These are phyloP conservation scores for Cladorrhinum sp. DNA, from an alignment of 2,329 filamentous ascomycete species.

Conservation along the genomic window DNA sequence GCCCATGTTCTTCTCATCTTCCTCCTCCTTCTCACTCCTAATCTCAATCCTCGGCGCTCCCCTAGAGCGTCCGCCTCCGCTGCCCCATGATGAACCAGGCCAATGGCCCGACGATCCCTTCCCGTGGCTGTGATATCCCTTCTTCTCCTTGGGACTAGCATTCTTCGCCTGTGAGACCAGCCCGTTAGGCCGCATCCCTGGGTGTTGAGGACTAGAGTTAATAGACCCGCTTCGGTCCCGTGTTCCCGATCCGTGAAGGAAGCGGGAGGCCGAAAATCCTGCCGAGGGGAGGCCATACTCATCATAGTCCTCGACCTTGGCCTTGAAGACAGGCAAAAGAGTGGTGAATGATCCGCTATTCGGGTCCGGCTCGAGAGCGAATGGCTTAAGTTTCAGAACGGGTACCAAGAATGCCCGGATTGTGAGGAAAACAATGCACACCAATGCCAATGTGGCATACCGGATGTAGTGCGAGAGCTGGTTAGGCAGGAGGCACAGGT, in stretches of 20 bases:
- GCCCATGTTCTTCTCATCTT: conserved; percentile 27
- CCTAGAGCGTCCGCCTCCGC: conserved; percentile 30
- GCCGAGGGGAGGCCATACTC: conserved; percentile 31
- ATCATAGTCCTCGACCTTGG: conserved; percentile 50
- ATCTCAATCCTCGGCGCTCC: conserved; percentile 53
- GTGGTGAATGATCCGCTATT: conserved; percentile 12
- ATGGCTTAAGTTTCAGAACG: conserved; percentile 50
- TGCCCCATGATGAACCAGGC: conserved; percentile 41
- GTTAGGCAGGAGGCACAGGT: conserved; percentile 86
- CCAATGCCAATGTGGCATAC: conserved; percentile 64
- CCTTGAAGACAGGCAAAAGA: conserved; percentile 50
- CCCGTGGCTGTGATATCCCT: conserved; percentile 26
- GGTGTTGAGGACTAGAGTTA: not conserved
- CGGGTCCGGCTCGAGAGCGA: conserved; percentile 47
- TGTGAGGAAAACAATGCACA: conserved; percentile 49
- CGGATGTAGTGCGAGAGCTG: conserved; percentile 80
- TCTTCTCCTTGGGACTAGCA: conserved; percentile 27
- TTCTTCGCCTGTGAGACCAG: conserved; percentile 24
- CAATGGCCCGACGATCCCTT: conserved; percentile 10
- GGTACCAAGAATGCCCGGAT: conserved; percentile 57
- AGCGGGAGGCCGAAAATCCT: conserved; percentile 8
- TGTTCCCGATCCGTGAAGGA: not conserved
- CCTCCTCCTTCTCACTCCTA: conserved; percentile 40
- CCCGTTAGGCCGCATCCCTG: conserved; percentile 8
- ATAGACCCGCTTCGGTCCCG: conserved; percentile 1